Evolutionary conservation across 139 green algal species (phyloP), one percentile per base, ranked within the genome.

Genomic region (Chlamydomonas incerta): DNA sequence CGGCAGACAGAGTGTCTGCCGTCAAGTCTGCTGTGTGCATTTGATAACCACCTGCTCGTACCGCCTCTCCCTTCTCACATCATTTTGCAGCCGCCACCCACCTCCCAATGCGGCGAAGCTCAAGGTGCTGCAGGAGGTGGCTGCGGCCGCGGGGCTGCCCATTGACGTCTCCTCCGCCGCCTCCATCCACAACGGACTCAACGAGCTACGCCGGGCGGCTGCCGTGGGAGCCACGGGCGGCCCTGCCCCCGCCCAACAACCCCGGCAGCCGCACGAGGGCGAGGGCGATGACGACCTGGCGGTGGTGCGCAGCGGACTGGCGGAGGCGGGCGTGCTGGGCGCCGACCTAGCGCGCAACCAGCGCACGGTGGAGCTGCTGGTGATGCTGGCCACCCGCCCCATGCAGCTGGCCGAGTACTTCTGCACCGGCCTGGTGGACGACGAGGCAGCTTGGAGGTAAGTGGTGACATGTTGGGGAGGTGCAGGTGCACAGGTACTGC

Each of bases 401-500:
- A 99, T 99, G 97, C 92, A 96, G 92, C 90, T 94, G 79, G 97
- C 97, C 5, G 82, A 93, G 81, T 99, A 99, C 89, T 98, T 98
- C 79, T 96, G 91, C 90, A 98, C 97, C 0, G 95, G 92, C 0
- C 87, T 92, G 9, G 46, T 83, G 35, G 70, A 85, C 13, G 85
- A 93, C 37, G 35, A 46, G 3, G 74, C 70, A 4, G 3, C 29
- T 9, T 87, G 86, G 86, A 87, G 86, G 86, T 87, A 79, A 41
- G 76, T 23, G 72, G n/a, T n/a, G n/a, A n/a, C n/a, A n/a, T n/a
- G n/a, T n/a, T n/a, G n/a, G n/a, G n/a, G n/a, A n/a, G n/a, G n/a
- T n/a, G n/a, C n/a, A n/a, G n/a, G n/a, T n/a, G n/a, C n/a, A n/a
- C n/a, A n/a, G n/a, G n/a, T n/a, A n/a, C n/a, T n/a, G n/a, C n/a